A percentile compares a stretch with the other conserved stretches of the same genome.
Conservation (phyloP, 306 rosid species). For the Rubus parviflorus region DNA sequence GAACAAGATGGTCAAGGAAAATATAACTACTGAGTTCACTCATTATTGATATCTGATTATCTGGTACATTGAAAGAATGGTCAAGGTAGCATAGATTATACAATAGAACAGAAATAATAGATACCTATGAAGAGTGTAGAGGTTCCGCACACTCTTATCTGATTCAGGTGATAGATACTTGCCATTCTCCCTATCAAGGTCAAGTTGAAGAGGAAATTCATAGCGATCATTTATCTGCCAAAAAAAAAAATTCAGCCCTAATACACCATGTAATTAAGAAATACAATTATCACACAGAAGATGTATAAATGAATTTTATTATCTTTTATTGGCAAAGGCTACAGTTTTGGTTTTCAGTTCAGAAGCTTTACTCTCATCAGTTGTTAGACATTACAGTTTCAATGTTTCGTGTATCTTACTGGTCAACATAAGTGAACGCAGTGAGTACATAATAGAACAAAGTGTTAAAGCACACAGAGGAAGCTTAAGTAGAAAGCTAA, state of each 20-base stretch:
- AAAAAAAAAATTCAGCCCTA: neutral
- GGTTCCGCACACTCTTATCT: constrained; percentile 87
- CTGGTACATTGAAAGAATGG: neutral
- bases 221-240: constrained; percentile 92
- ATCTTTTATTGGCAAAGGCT: neutral
- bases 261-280: neutral
- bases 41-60: neutral
- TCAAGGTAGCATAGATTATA: constrained; percentile 8
- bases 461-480: constrained; percentile 4
- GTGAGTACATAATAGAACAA: neutral
- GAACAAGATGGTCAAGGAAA: constrained; percentile 1
- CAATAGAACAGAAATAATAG: constrained; percentile 4
- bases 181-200: constrained; percentile 90
- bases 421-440: neutral
- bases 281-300: neutral
- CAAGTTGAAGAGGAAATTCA: constrained; percentile 91
- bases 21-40: neutral
- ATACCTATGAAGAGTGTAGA: constrained; percentile 90
- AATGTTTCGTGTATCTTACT: neutral
- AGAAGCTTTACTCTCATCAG: neutral
- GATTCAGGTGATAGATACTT: constrained; percentile 90
- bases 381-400: neutral
- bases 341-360: neutral
- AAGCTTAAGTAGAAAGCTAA: neutral
- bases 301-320: neutral